Conservation (phyloP, 2,329 filamentous ascomycete species). For the Cercospora canescens region DNA sequence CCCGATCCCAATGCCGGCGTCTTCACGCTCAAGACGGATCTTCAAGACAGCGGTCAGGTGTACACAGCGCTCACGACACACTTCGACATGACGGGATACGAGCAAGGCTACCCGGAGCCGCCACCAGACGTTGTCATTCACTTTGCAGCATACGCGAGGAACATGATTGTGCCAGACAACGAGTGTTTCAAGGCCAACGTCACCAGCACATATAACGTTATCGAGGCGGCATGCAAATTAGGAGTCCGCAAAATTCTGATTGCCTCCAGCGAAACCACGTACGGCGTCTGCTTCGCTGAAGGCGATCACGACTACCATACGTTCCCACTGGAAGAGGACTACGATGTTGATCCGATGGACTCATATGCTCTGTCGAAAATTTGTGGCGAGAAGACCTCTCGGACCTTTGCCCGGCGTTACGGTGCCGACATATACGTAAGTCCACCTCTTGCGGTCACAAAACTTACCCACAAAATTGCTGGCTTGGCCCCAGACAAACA, state of each 20-base stretch:
- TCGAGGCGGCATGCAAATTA: constrained; percentile 63
- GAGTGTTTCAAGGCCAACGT: constrained; percentile 60
- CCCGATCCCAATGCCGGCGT: constrained; percentile 42
- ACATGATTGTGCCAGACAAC: constrained; percentile 62
- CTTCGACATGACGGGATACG: constrained; percentile 55
- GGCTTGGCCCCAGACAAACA: no score
- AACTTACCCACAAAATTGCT: no score
- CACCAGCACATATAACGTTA: constrained; percentile 59
- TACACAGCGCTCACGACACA: constrained; percentile 59
- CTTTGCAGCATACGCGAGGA: constrained; percentile 60
- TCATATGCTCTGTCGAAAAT: constrained; percentile 63
- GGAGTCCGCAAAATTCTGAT: constrained; percentile 64
- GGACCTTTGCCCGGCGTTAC: constrained; percentile 59
- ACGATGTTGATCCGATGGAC: constrained; percentile 62
- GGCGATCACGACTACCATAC: constrained; percentile 57
- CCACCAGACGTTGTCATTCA: constrained; percentile 64
- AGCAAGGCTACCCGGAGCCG: constrained; percentile 42
- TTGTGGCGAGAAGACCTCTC: constrained; percentile 58
- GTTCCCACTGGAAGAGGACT: constrained; percentile 61
- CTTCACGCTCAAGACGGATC: constrained; percentile 57
- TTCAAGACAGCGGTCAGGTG: constrained; percentile 57
- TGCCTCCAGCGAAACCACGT: constrained; percentile 60
- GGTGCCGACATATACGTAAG: constrained; percentile 58
- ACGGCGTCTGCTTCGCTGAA: constrained; percentile 63
- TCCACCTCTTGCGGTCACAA: background rate